A percentile compares a stretch with the other conserved stretches of the same genome.
phyloP scores from a whole-genome alignment of 352 stramenopile genomes.

The Thalassiosira allenii region DNA sequence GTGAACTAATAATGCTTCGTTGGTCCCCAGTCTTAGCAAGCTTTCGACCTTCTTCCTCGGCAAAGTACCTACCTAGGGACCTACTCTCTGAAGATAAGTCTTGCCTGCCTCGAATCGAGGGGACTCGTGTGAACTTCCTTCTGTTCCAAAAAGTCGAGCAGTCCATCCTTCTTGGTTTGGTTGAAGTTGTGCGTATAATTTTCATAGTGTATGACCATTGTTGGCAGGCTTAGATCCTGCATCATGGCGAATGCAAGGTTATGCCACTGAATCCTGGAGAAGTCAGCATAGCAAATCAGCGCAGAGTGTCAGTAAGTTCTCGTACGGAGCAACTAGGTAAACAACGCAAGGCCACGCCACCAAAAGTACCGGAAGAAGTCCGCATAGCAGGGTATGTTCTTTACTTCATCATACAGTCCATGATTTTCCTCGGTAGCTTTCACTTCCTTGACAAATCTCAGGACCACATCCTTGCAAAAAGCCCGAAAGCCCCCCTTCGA shows the following conservation, averaged over 20 bases:
- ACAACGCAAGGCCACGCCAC: conserved; percentile 80
- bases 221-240: conserved; percentile 59
- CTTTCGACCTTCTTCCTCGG: conserved; percentile 49
- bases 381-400: conserved; percentile 54
- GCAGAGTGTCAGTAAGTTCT: too few species aligned
- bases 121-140: conserved; percentile 16
- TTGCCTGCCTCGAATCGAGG: conserved; percentile 65
- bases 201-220: conserved; percentile 72
- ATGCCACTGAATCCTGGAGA: conserved; percentile 78
- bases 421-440: conserved; percentile 45
- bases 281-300: too few species aligned
- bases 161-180: conserved; percentile 45
- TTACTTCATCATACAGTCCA: conserved; percentile 20
- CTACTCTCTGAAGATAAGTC: too few species aligned
- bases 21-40: too few species aligned
- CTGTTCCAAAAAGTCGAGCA: conserved; percentile 67
- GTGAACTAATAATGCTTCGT: too few species aligned
- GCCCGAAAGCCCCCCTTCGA: conserved; percentile 58
- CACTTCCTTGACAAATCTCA: conserved; percentile 37
- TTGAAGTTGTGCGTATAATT: conserved; percentile 69
- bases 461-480: conserved; percentile 44
- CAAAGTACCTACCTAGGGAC: conserved; percentile 72
- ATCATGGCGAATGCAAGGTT: conserved; percentile 73
- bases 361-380: conserved; percentile 75
- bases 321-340: too few species aligned